Evolutionary conservation across 495 filamentous ascomycete species (phyloP).

Genomic region (Penicillium taxi): DNA sequence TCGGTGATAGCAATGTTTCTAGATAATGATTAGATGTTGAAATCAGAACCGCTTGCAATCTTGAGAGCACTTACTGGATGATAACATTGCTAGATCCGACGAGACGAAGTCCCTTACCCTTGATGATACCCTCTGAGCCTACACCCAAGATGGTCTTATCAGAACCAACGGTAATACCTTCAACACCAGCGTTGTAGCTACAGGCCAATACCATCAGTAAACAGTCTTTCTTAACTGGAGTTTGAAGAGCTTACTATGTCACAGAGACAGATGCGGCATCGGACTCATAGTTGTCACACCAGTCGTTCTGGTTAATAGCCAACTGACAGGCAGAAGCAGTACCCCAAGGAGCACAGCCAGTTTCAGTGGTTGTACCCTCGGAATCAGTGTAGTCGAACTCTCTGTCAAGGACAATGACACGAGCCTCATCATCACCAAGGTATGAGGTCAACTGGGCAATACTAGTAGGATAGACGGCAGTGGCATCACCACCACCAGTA

Average conservation of each 20-base stretch:
- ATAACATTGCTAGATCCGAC: slow-evolving; percentile 40
- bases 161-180: slow-evolving; percentile 38
- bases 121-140: slow-evolving; percentile 32
- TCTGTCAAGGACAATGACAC: slow-evolving; percentile 33
- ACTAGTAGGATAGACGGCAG: slow-evolving; percentile 31
- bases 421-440: slow-evolving; percentile 29
- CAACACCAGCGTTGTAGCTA: slow-evolving; percentile 35
- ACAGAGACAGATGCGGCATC: slow-evolving; percentile 29
- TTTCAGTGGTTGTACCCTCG: slow-evolving; percentile 34
- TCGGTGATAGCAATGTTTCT: slow-evolving; percentile 42
- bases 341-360: slow-evolving; percentile 42
- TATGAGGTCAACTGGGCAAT: slow-evolving; percentile 39
- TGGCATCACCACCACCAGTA: slow-evolving; percentile 33
- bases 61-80: slow-evolving; percentile 27
- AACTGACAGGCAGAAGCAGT: slow-evolving; percentile 38
- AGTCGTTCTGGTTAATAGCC: slow-evolving; percentile 46
- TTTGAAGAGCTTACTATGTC: slow-evolving; percentile 21
- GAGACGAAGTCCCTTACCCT: slow-evolving; percentile 39
- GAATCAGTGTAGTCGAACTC: slow-evolving; percentile 38
- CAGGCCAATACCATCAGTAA: not conserved
- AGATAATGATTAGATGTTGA: not conserved
- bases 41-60: not conserved
- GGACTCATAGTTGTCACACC: slow-evolving; percentile 39
- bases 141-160: slow-evolving; percentile 39
- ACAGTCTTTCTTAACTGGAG: not conserved